Percentiles rank a stretch among this genome's conserved stretches.
These are phyloP conservation scores for Parasarocladium wereldwijsianum DNA, from an alignment of 2,329 filamentous ascomycete genomes.

Conservation along the genomic window DNA sequence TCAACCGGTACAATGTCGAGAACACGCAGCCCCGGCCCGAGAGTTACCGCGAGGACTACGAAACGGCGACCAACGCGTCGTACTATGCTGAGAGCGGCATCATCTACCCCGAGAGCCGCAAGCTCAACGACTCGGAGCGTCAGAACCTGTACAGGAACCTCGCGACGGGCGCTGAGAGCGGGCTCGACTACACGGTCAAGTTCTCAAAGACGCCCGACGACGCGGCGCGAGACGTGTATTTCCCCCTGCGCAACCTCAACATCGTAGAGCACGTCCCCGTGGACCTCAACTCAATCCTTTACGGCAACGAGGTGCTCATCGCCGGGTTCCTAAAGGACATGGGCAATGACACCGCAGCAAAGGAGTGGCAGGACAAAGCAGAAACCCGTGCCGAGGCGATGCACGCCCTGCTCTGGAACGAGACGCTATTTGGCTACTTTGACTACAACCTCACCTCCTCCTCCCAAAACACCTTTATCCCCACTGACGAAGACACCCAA, in stretches of 20 bases:
- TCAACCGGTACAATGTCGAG: constrained; percentile 43
- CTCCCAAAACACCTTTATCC: constrained; percentile 39
- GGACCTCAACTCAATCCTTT: constrained; percentile 54
- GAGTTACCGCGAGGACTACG: constrained; percentile 51
- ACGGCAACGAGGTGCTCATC: constrained; percentile 48
- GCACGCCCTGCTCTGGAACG: constrained; percentile 49
- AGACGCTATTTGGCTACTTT: constrained; percentile 47
- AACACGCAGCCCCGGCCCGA: constrained; percentile 55
- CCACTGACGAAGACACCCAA: constrained; percentile 26
- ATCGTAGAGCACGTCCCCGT: constrained; percentile 43
- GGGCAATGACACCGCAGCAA: constrained; percentile 34
- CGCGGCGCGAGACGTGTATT: constrained; percentile 44
- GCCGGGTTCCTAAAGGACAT: constrained; percentile 34
- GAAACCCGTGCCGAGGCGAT: constrained; percentile 43
- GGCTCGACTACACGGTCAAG: constrained; percentile 48
- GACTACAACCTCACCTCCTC: constrained; percentile 52
- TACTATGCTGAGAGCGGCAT: constrained; percentile 40
- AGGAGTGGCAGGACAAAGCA: constrained; percentile 34
- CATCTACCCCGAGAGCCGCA: constrained; percentile 35
- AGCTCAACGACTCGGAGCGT: constrained; percentile 37
- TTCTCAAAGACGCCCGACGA: constrained; percentile 44
- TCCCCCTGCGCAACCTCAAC: constrained; percentile 51
- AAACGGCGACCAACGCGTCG: constrained; percentile 48
- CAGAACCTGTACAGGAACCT: constrained; percentile 44
- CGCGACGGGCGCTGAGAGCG: constrained; percentile 50